phyloP scores from a whole-genome alignment of 371 early-diverging fungal species.

The Dentiscutata heterogama region DNA sequence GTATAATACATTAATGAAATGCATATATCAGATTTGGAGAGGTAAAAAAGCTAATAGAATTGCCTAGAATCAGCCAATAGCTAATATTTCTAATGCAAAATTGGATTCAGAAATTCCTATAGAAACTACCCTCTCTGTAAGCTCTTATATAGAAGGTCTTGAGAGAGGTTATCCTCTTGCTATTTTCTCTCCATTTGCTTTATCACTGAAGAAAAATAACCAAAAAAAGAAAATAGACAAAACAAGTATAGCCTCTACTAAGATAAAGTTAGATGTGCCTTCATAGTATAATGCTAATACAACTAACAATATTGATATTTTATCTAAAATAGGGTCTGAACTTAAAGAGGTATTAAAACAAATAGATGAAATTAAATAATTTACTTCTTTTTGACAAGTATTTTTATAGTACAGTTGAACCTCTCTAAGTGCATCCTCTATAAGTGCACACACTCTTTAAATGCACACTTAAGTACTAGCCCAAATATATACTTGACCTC shows the following conservation, averaged over 20 bases:
- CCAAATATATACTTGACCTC: too few species aligned
- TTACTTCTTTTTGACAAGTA: conserved; percentile 7
- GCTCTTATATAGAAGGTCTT: too few species aligned
- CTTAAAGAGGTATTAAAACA: conserved; percentile 15
- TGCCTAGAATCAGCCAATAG: conserved; percentile 26
- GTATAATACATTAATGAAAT: conserved; percentile 31
- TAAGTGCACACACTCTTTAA: too few species aligned
- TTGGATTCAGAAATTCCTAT: neutral
- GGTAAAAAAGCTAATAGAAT: conserved; percentile 24
- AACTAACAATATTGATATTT: neutral
- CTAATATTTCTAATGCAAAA: neutral
- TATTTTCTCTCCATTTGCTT: neutral
- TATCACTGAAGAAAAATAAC: conserved; percentile 18
- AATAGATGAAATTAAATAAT: neutral
- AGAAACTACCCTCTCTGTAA: neutral
- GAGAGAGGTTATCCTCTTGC: neutral
- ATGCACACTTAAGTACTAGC: too few species aligned
- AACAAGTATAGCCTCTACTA: neutral
- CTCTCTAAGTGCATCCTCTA: too few species aligned
- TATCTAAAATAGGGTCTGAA: conserved; percentile 11
- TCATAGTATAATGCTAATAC: neutral
- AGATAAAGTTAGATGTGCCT: neutral
- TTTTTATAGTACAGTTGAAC: neutral
- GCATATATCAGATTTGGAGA: conserved; percentile 40
- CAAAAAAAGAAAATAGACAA: neutral